Base-by-base conservation (phyloP, 805 yeast genomes). In the Lipomyces lipofer region DNA sequence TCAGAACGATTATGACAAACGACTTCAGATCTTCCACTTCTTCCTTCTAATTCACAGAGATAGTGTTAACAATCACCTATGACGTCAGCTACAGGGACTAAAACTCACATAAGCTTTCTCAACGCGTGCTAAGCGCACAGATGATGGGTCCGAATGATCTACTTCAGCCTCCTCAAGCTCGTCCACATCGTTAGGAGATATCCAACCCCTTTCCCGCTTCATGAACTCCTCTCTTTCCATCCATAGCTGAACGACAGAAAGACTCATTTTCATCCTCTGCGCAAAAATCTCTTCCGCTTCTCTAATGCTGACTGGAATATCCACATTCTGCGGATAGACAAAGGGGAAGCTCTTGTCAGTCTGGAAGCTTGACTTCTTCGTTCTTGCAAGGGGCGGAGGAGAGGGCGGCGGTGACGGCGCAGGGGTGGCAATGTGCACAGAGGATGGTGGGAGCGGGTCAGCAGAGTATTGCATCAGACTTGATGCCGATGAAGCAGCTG, bases 371-470 rank as follows among this genome's bases (percentile, higher is more conserved):
- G 71, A 63, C 44, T 69, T 66, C 24, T 67, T 59, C 33, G 30
- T 39, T 27, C 46, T 58, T 12, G 51, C 19, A 6, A 15, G 66
- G 35, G 25, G 69, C 68, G 15, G 70, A 48, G 87, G 86, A 1
- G 81, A 75, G 15, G 77, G 66, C 0, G 86, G 84, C 0, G 96
- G 96, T 0, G 95, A 87, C 2, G 96, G 94, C 1, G 86, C 86
- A 0, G 96, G 96, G 0, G 96, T 88, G 0, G 96, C 91, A 9
- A 89, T 78, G 67, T 86, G 91, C 4, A 84, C 73, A 0, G 79
- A 71, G 38, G 81, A 83, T 0, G 78, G 71, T 1, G 84, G 85
- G 21, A 80, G 67, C 33, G 75, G 73, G 10, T 75, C 70, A 45
- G 75, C 73, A 3, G 75, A 63, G 4, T 76, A 69, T 52, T 77